Base-by-base conservation (phyloP, 495 filamentous ascomycete genomes). In the Articulospora tetracladia region DNA sequence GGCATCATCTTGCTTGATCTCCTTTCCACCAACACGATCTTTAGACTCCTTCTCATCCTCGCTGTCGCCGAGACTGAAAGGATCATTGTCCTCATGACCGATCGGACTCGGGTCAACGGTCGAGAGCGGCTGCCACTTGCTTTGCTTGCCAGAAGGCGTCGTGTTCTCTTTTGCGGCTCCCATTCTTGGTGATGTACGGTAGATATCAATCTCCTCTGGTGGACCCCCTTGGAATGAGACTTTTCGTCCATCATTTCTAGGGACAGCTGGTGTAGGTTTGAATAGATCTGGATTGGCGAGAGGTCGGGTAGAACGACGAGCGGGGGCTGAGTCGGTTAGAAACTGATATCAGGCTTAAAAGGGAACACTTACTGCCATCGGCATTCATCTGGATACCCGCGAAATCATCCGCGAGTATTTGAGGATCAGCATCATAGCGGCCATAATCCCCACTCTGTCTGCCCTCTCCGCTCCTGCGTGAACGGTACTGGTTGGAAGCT, bases 91-190 rank as follows among this genome's bases (percentile, higher is more conserved):
- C 11, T 83, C 85, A 60, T 98, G 93, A 8, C 85, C 86, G 47
- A 93, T 86, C 30, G 95, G 94, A 53, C 83, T 88, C 4, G 95
- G 94, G 47, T 95, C 92, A 6, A 96, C 84, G 0, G 87, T 83
- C 28, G 91, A 89, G 54, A 98, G 76, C 17, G 95, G 94, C 72
- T 98, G 93, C 94, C 94, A 98, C 76, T 98, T 98, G 79, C 90
- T 95, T 15, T 82, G 75, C 74, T 90, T 94, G 36, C 69, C 69
- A 34, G 67, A 59, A 56, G 66, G 69, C 19, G 59, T 52, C 26
- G 53, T 27, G 25, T 39, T 62, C 23, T 65, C 66, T 34, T 63
- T 55, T 7, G 39, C n/a, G 23, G 66, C 62, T 13, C 52, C 34
- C 20, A 76, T 66, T 58, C 75, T 73, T 44, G 84, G 77, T 20